Percentiles rank a stretch among this genome's conserved stretches.
Evolutionary conservation across 1,139 yeast species (phyloP).

Genomic region (Pichia norvegensis): DNA sequence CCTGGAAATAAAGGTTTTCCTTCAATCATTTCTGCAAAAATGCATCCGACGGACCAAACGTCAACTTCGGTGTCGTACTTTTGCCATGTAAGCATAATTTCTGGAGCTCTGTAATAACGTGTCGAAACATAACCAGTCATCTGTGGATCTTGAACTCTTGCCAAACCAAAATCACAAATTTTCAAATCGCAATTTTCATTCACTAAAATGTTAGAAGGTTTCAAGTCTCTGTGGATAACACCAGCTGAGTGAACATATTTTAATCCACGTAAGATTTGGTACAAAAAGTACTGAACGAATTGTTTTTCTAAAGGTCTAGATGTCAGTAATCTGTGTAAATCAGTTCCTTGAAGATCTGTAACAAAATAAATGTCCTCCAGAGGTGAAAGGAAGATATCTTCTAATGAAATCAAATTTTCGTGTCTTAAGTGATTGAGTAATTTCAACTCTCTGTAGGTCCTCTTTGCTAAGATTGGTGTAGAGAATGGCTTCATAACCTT

Average conservation of each 20-base stretch:
- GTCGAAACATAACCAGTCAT: slow-evolving; percentile 99
- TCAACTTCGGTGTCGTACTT: slow-evolving; percentile 98
- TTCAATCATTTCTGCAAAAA: slow-evolving; percentile 96
- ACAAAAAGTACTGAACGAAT: slow-evolving; percentile 90
- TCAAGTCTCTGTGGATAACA: slow-evolving; percentile 89
- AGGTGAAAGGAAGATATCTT: slow-evolving; percentile 91
- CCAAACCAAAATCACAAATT: slow-evolving; percentile 95
- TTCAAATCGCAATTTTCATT: slow-evolving; percentile 94
- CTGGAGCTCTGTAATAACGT: slow-evolving; percentile 96
- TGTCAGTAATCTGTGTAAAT: slow-evolving; percentile 80
- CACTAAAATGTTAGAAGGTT: slow-evolving; percentile 86
- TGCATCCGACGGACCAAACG: slow-evolving; percentile 99
- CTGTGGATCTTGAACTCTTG: slow-evolving; percentile 95
- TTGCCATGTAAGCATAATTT: slow-evolving; percentile 98
- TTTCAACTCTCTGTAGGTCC: slow-evolving; percentile 94
- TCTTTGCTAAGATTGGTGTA: slow-evolving; percentile 88
- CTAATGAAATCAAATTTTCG: slow-evolving; percentile 86
- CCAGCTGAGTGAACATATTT: slow-evolving; percentile 97
- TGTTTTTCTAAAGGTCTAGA: slow-evolving; percentile 93
- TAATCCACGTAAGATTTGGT: slow-evolving; percentile 87
- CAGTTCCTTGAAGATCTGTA: slow-evolving; percentile 95
- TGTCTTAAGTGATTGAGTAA: slow-evolving; percentile 87
- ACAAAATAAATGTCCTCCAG: slow-evolving; percentile 95
- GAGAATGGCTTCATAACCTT: slow-evolving; percentile 96
- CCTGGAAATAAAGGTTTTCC: slow-evolving; percentile 99